A percentile compares a stretch with the other conserved stretches of the same genome.
These are phyloP conservation scores for Talaromyces thailandensis DNA, from an alignment of 495 filamentous ascomycete species.

Conservation along the genomic window DNA sequence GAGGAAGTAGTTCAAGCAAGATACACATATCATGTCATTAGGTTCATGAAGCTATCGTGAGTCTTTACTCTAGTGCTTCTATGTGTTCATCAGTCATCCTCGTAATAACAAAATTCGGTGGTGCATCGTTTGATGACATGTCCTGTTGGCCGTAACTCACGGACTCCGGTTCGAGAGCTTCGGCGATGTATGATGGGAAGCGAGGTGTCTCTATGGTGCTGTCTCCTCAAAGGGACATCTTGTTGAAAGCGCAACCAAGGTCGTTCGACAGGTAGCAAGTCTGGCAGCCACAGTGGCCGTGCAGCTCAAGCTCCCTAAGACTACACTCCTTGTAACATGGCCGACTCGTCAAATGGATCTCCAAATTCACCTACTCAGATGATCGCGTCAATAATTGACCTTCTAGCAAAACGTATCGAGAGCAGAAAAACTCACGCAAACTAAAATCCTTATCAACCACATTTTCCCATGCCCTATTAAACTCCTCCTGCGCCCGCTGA, in stretches of 20 bases:
- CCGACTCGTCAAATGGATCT: constrained; percentile 52
- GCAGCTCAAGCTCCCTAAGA: background rate
- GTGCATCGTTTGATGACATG: background rate
- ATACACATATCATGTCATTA: background rate
- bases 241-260: background rate
- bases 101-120: background rate
- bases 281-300: background rate
- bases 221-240: background rate
- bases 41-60: background rate
- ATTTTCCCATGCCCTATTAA: constrained; percentile 37
- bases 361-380: constrained; percentile 36
- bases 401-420: background rate
- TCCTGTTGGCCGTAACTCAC: background rate
- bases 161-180: background rate
- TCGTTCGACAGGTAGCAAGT: background rate
- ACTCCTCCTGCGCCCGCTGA: constrained; percentile 54
- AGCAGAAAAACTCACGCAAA: constrained; percentile 23
- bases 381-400: background rate
- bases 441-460: constrained; percentile 41
- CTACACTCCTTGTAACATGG: constrained; percentile 54
- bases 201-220: background rate
- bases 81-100: background rate
- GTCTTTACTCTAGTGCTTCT: background rate
- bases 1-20: background rate
- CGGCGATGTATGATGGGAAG: background rate